Percentiles rank a stretch among this genome's conserved stretches.
phyloP scores from a whole-genome alignment of 768 basidiomycete species.

The Psilocybe sp. region DNA sequence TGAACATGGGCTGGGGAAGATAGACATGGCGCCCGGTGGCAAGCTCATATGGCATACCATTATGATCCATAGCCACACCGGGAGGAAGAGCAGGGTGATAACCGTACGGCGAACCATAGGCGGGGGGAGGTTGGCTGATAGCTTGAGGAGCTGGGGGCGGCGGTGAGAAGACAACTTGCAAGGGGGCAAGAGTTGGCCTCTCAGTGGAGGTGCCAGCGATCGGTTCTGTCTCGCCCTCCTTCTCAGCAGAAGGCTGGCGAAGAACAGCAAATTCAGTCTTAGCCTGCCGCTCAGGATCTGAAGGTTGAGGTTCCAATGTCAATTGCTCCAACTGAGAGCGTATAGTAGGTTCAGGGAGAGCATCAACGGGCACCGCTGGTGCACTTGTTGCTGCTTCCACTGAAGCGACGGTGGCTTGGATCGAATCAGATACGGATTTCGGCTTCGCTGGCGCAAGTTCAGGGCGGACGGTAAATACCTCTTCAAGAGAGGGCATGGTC shows the following conservation, averaged over 20 bases:
- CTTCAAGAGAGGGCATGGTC: conserved; percentile 40
- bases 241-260: conserved; percentile 30
- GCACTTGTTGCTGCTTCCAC: neutral
- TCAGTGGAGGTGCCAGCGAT: conserved; percentile 20
- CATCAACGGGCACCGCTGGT: conserved; percentile 4
- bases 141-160: conserved; percentile 21
- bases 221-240: conserved; percentile 16
- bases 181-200: conserved; percentile 33
- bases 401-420: conserved; percentile 4
- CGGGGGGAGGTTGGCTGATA: conserved; percentile 45
- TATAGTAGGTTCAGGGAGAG: conserved; percentile 27
- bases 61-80: conserved; percentile 69
- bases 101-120: conserved; percentile 66
- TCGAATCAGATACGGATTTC: conserved; percentile 23
- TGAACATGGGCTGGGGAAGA: conserved; percentile 62
- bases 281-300: conserved; percentile 34
- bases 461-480: conserved; percentile 57
- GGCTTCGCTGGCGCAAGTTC: conserved; percentile 39
- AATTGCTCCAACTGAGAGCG: conserved; percentile 40
- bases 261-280: conserved; percentile 49
- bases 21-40: conserved; percentile 81
- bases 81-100: conserved; percentile 64
- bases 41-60: conserved; percentile 80
- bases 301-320: conserved; percentile 27
- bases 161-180: conserved; percentile 42